Base-by-base conservation (phyloP, 169 alveolate species). In the Toxoplasma gondii region DNA sequence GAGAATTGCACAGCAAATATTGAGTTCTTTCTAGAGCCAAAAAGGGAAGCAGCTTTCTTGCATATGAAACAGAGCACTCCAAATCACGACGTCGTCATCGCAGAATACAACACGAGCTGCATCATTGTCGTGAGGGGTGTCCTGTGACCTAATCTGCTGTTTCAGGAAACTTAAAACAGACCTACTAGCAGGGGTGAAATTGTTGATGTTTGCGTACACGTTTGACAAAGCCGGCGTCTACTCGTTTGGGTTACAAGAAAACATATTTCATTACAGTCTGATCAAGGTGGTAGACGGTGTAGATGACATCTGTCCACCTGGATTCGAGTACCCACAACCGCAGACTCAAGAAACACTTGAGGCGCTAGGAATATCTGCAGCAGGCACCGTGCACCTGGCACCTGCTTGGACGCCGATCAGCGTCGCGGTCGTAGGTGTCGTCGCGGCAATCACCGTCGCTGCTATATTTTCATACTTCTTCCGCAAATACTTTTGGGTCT, bases 121-220 rank as follows among this genome's bases (percentile, higher is more conserved):
- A 49, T 49, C 58, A 49, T 49, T 7, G 58, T 49, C 12, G 58
- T 49, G 58, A 7, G 22, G 58, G 58, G 58, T 49, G 58, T 49
- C 58, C 4, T 7, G 12, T 12, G 22, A 7, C 12, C n/a, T 64
- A 31, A 64, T 64, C 74, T 64, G 74, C 74, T 64, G 34, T 16
- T 64, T 16, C 74, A 64, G 74, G 74, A 64, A 64, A 64, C 74
- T 64, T 1, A 4, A 64, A 64, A 16, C n/a, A 16, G 74, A 64
- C 74, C 74, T 64, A 1, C 29, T 64, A 16, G 24, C 74, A 22
- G 74, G 74, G n/a, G 74, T 64, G 74, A 64, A 64, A 64, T 69
- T 49, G 36, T 19, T 91, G 86, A 90, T 91, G 49, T 91, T 91
- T 91, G 91, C 91, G 31, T 69, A 91, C 41, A 91, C 94, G 4